Evolutionary conservation across 1,284 basidiomycete species (phyloP).

Genomic region (Leccinum glutinopallens): DNA sequence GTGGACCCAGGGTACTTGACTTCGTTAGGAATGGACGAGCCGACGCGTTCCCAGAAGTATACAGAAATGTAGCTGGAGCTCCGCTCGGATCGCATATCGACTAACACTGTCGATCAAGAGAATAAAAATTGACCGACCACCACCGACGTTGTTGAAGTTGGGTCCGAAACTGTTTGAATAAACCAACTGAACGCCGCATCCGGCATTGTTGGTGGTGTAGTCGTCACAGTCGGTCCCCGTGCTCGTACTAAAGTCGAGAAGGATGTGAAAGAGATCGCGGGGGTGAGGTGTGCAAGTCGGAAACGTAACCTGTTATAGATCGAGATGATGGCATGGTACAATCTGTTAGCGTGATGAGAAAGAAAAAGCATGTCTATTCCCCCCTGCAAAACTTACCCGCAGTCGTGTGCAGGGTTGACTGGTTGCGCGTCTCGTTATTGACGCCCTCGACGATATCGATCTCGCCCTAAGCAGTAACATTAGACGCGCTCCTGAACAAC

Average conservation of each 20-base stretch:
- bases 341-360: constrained; percentile 34
- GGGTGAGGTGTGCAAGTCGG: neutral
- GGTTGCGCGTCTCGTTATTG: constrained; percentile 57
- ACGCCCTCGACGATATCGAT: constrained; percentile 74
- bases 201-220: constrained; percentile 55
- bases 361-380: neutral
- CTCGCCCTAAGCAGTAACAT: constrained; percentile 41
- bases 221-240: constrained; percentile 55
- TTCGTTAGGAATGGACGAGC: constrained; percentile 19
- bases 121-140: constrained; percentile 49
- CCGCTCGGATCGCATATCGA: constrained; percentile 26
- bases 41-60: constrained; percentile 32
- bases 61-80: constrained; percentile 18
- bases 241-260: constrained; percentile 35
- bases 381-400: constrained; percentile 18
- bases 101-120: neutral
- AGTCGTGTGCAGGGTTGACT: constrained; percentile 65
- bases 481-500: neutral
- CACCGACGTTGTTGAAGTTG: constrained; percentile 60
- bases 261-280: neutral
- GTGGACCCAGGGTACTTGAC: constrained; percentile 6
- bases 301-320: constrained; percentile 49
- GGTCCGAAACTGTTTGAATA: constrained; percentile 57
- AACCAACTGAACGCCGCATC: constrained; percentile 59
- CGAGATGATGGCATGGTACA: constrained; percentile 61